Evolutionary conservation across 2,329 filamentous ascomycete genomes (phyloP), one percentile per base, ranked within the genome.

Genomic region (Claviceps capensis): DNA sequence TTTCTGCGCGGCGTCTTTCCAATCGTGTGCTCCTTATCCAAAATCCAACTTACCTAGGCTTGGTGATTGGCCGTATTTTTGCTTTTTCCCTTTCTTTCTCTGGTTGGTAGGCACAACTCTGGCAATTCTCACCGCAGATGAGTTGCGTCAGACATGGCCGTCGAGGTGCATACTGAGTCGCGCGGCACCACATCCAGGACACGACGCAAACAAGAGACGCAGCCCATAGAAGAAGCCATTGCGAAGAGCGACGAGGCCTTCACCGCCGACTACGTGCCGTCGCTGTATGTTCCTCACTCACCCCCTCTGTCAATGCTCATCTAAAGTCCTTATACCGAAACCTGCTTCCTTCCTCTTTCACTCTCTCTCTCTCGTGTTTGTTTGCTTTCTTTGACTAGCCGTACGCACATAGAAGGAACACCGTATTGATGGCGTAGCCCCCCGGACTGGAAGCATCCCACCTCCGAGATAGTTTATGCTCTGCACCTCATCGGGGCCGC

Each of bases 401-500:
- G 30, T 34, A 11, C 30, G 30, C 11, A 23, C 4, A 23, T 19
- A 11, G 30, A 34, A 34, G 30, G 19, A 43, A 22, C 14, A 23
- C 17, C 19, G 2, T 14, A 16, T 38, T 48, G 14, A 48, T 30
- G 7, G 47, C 36, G 34, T 48, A 54, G 53, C 14, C 43, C 37
- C 11, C 13, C 22, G 7, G 52, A 58, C 42, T 84, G 79, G 79
- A 70, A 61, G 23, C 75, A 82, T 59, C 77, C 78, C 6, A 59
- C 52, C 13, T 75, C 70, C 0, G 59, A 63, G 5, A 56, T 57
- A 6, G 51, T 54, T 4, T 79, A 77, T 63, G 57, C 61, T 0
- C 58, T 83, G 38, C 62, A 60, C 38, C 67, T 83, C n/a, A 56
- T 61, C 8, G 60, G 64, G 3, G 62, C 76, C 0, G 59, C 56